Base-by-base conservation (phyloP, 345 rosid genomes). In the Populus euphratica region DNA sequence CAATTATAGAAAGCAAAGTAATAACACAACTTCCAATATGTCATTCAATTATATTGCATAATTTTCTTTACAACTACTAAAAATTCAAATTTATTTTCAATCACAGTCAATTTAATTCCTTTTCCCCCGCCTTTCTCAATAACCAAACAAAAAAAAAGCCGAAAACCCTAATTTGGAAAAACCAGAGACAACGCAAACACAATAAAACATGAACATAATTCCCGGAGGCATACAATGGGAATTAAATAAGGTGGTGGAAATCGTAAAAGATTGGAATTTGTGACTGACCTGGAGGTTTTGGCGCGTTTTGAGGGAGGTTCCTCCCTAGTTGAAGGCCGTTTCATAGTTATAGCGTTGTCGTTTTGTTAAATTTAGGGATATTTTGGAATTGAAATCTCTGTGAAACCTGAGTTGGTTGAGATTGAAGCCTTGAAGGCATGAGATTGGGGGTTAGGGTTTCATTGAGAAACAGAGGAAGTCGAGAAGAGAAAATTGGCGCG, bases 241-340 rank as follows among this genome's bases (percentile, higher is more conserved):
- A 33, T 56, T 20, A 25, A 47, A 47, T 47, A 27, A 47, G 6
- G 64, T 10, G 1, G 29, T n/a, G 23, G 65, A 61, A 61, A 61
- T 8, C 14, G 31, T 21, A 6, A 8, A 39, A 43, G 33, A 18
- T 39, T 27, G 25, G 6, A 29, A 14, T 41, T 33, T 17, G 44
- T 9, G 49, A 66, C 73, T n/a, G 73, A 76, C 78, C 78, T 68
- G 41, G 14, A 13, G 20, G 18, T 68, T 76, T 38, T 76, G 73
- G 52, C 20, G 72, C 72, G 66, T 76, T 76, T 67, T 50, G 78
- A 35, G 38, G 50, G 29, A 14, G 35, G 44, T 18, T 31, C 62
- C 16, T 14, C 47, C 11, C 36, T 65, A 1, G 50, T 14, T 35
- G 47, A 23, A n/a, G 72, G 2, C 10, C 78, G 73, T 54, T 76